Conservation (phyloP, 768 basidiomycete genomes). For the Auricularia cornea region DNA sequence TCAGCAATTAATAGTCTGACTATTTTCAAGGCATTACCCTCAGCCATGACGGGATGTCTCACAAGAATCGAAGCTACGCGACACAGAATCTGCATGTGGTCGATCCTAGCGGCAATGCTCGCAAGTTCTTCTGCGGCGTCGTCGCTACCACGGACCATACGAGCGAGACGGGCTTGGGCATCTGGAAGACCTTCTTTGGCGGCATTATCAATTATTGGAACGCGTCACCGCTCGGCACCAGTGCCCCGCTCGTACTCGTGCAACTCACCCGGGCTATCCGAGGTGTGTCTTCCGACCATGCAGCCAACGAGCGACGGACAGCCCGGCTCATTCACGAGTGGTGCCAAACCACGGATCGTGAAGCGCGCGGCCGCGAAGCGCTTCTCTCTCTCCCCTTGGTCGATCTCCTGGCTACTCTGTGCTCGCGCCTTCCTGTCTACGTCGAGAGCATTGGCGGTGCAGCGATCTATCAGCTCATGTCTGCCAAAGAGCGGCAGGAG, state of each 20-base stretch:
- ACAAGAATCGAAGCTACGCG: slow-evolving; percentile 16
- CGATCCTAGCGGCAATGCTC: slow-evolving; percentile 11
- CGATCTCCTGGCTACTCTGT: neutral
- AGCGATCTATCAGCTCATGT: neutral
- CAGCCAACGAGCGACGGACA: slow-evolving; percentile 22
- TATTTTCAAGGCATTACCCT: slow-evolving; percentile 13
- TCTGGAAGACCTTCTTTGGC: slow-evolving; percentile 5
- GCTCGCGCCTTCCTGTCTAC: neutral
- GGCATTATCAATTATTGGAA: neutral
- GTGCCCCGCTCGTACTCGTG: neutral
- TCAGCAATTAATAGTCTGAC: neutral
- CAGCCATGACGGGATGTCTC: slow-evolving; percentile 20
- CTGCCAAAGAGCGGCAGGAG: slow-evolving; percentile 12
- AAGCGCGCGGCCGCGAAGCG: slow-evolving; percentile 5
- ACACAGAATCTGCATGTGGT: slow-evolving; percentile 12
- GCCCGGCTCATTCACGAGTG: slow-evolving; percentile 8
- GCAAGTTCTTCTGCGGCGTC: slow-evolving; percentile 13
- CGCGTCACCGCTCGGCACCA: neutral
- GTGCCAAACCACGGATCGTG: slow-evolving; percentile 3
- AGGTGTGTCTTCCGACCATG: slow-evolving; percentile 20
- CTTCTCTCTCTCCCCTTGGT: neutral
- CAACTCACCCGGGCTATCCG: slow-evolving; percentile 15
- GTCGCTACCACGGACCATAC: slow-evolving; percentile 17
- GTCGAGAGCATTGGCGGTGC: neutral
- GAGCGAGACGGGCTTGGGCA: slow-evolving; percentile 18